Evolutionary conservation across 441 rosid genomes (phyloP).

Genomic region (Croton setiger): DNA sequence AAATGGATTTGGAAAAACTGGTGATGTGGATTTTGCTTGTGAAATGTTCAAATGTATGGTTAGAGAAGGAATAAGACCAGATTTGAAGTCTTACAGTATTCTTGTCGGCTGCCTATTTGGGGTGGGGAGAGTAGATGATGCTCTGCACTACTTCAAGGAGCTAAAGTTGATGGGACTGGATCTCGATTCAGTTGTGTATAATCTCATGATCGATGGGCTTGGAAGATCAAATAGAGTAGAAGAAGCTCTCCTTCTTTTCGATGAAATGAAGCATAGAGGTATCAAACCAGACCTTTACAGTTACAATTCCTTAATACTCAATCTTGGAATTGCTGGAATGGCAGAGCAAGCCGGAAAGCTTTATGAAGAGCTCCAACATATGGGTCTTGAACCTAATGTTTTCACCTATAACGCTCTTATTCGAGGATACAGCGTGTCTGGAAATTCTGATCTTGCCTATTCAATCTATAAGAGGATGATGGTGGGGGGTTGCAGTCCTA

Average conservation of each 20-base stretch:
- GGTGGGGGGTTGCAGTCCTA: constrained; percentile 82
- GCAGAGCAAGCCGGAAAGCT: constrained; percentile 62
- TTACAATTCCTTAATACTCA: constrained; percentile 72
- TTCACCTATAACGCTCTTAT: constrained; percentile 88
- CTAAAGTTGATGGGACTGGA: constrained; percentile 60
- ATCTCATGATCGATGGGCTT: constrained; percentile 77
- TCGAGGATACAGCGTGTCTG: constrained; percentile 69
- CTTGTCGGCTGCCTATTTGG: constrained; percentile 69
- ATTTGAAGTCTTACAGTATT: constrained; percentile 77
- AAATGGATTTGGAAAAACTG: constrained; percentile 78
- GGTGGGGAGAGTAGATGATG: constrained; percentile 77
- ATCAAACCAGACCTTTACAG: constrained; percentile 77
- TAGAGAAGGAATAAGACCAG: constrained; percentile 79
- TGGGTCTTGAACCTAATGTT: constrained; percentile 83
- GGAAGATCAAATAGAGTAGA: constrained; percentile 63
- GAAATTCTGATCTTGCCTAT: constrained; percentile 67
- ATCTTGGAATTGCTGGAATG: constrained; percentile 67
- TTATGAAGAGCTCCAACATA: constrained; percentile 52
- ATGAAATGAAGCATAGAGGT: constrained; percentile 66
- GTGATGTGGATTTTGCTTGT: constrained; percentile 65
- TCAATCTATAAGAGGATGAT: constrained; percentile 77
- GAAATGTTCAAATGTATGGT: constrained; percentile 67
- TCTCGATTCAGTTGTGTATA: constrained; percentile 70
- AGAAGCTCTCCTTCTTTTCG: constrained; percentile 64
- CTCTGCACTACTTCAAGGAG: constrained; percentile 58